Evolutionary conservation across 768 basidiomycete genomes (phyloP), one percentile per base, ranked within the genome.

Genomic region (Gymnopilus junonius): DNA sequence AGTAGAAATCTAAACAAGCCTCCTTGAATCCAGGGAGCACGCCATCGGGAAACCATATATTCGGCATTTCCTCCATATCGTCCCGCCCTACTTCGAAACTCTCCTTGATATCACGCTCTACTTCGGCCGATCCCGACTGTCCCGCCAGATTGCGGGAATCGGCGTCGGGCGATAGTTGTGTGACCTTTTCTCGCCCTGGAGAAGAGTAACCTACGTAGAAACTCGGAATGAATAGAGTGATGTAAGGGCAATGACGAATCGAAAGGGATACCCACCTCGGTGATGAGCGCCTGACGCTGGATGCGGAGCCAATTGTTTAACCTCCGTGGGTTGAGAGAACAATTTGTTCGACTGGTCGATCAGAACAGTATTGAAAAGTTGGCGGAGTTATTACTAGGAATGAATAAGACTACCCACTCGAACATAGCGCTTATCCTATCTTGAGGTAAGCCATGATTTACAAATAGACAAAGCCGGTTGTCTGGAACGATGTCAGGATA

Each of bases 31-130:
- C 86, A 0, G 86, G 83, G 14, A 88, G 72, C 0, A 80, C 73
- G 14, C 74, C 77, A 4, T 85, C 85, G 0, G 83, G 81, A 11
- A 83, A 79, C 86, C 87, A 88, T 35, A 87, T 84, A 65, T 88
- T 87, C 1, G 85, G 84, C 75, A 82, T 80, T 0, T 69, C 63
- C 3, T 67, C 69, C 46, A 81, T 74, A n/a, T 78, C 74, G 48
- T 86, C 85, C 27, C 80, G 74, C 1, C 85, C 85, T n/a, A 77
- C 76, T 61, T 87, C 85, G 58, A 85, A 86, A 61, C 80, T 84
- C 69, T 86, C 86, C 66, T 85, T 85, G 48, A 82, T 73, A 46
- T 80, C 76, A 39, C 78, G 79, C 20, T 51, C 42, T 21, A 76
- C 71, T 32, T 75, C 70, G 21, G 66, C 69, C 21, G 39, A 65